Conservation (phyloP, 2,329 filamentous ascomycete genomes). For the Plenodomus tracheiphilus region DNA sequence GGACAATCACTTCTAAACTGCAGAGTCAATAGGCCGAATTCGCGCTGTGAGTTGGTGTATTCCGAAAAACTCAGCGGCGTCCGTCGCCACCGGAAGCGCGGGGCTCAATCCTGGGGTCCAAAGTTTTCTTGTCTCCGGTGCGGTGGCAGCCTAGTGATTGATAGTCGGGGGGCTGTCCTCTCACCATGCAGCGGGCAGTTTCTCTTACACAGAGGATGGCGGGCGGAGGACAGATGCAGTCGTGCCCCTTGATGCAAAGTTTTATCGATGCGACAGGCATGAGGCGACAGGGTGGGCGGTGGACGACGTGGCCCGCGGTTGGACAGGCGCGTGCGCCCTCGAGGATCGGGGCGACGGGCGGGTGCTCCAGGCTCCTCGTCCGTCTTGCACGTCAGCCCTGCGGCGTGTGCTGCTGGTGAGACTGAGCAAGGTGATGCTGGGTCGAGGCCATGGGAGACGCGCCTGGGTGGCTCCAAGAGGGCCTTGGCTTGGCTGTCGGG, state of each 20-base stretch:
- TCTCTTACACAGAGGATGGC: conserved; percentile 28
- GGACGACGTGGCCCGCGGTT: background rate
- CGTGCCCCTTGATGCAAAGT: conserved; percentile 17
- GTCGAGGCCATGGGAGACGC: conserved; percentile 25
- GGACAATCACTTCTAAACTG: conserved; percentile 3
- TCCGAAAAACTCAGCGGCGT: conserved; percentile 33
- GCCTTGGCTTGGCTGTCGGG: conserved; percentile 20
- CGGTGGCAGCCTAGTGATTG: conserved; percentile 10
- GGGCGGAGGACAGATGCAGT: conserved; percentile 15
- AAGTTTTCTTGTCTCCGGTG: conserved; percentile 10
- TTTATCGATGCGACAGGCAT: conserved; percentile 24
- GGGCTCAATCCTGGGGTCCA: conserved; percentile 26
- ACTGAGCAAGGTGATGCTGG: conserved; percentile 14
- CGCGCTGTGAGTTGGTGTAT: conserved; percentile 20
- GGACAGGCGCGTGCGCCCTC: conserved; percentile 1
- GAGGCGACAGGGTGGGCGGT: too few relatives aligned
- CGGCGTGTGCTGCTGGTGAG: conserved; percentile 3
- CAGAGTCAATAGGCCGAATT: conserved; percentile 12
- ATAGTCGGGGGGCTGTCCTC: conserved; percentile 7
- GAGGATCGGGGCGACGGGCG: conserved; percentile 11
- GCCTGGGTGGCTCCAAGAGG: conserved; percentile 14
- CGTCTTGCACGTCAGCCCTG: conserved; percentile 18
- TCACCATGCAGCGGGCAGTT: conserved; percentile 9
- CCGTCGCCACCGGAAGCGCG: conserved; percentile 27
- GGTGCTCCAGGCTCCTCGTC: background rate